phyloP scores from a whole-genome alignment of 441 rosid genomes.

The Mallotus repandus region DNA sequence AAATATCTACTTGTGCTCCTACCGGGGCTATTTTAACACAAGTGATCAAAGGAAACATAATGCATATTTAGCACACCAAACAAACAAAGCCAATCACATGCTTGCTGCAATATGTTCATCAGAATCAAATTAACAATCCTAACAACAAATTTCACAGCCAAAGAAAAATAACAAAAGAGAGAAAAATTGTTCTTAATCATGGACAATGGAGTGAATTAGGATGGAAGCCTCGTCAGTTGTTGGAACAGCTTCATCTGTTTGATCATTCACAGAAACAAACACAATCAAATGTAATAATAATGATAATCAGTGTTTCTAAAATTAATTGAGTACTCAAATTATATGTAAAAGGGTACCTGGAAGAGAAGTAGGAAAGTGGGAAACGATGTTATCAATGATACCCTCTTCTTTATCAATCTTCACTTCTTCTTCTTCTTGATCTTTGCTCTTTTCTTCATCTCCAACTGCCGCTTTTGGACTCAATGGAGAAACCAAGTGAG shows the following conservation, averaged over 20 bases:
- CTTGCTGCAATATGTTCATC: too few relatives aligned
- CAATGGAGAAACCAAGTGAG: conserved; percentile 36
- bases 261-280: not conserved
- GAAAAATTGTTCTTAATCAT: conserved; percentile 31
- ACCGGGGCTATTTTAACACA: too few relatives aligned
- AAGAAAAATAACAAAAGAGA: not conserved
- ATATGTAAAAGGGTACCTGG: conserved; percentile 27
- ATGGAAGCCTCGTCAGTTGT: conserved; percentile 67
- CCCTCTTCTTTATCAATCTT: conserved; percentile 29
- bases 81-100: too few relatives aligned
- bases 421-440: not conserved
- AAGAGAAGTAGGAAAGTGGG: conserved; percentile 56
- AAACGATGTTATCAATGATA: conserved; percentile 49
- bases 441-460: not conserved
- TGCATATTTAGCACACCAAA: too few relatives aligned
- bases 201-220: conserved; percentile 62
- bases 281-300: not conserved
- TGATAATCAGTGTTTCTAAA: not conserved
- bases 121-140: not conserved
- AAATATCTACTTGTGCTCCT: too few relatives aligned
- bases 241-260: conserved; percentile 63
- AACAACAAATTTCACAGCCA: not conserved
- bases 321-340: too few relatives aligned
- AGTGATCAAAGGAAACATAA: too few relatives aligned
- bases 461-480: conserved; percentile 30